Conservation (phyloP, 1,139 yeast species). For the Pichia sp. region DNA sequence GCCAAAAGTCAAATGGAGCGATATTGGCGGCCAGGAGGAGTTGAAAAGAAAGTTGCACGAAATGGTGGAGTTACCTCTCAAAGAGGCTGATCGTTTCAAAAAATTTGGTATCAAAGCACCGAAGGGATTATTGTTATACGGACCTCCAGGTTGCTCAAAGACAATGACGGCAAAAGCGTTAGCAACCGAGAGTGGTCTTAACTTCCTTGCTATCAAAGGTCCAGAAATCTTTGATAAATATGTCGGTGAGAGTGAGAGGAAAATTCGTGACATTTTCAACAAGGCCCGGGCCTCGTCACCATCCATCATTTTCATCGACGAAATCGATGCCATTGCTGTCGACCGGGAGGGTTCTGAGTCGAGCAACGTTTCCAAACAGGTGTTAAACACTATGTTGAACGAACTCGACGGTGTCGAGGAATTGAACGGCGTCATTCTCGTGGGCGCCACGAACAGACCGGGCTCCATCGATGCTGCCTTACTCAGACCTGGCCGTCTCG, state of each 20-base stretch:
- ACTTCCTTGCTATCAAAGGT: constrained; percentile 90
- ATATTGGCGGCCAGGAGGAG: constrained; percentile 91
- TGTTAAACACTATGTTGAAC: constrained; percentile 79
- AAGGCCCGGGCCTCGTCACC: constrained; percentile 94
- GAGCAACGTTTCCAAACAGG: constrained; percentile 77
- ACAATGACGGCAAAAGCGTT: constrained; percentile 91
- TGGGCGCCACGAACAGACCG: constrained; percentile 95
- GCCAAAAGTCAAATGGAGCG: constrained; percentile 91
- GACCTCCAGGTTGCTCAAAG: constrained; percentile 97
- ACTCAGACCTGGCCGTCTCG: constrained; percentile 89
- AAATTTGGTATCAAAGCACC: constrained; percentile 85
- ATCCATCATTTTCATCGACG: constrained; percentile 88
- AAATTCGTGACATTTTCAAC: constrained; percentile 82
- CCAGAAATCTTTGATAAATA: constrained; percentile 92
- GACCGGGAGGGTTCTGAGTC: constrained; percentile 59
- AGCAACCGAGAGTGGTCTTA: constrained; percentile 91
- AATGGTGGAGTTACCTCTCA: constrained; percentile 87
- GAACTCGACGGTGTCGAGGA: constrained; percentile 98
- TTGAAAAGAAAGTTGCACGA: constrained; percentile 77
- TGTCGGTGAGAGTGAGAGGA: constrained; percentile 90
- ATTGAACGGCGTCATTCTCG: constrained; percentile 82
- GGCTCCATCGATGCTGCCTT: constrained; percentile 88
- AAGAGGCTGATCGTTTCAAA: constrained; percentile 73
- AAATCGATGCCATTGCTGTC: constrained; percentile 85
- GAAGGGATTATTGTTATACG: constrained; percentile 82